Evolutionary conservation across 768 basidiomycete species (phyloP), one percentile per base, ranked within the genome.

Genomic region (Phaeotremella fagi): DNA sequence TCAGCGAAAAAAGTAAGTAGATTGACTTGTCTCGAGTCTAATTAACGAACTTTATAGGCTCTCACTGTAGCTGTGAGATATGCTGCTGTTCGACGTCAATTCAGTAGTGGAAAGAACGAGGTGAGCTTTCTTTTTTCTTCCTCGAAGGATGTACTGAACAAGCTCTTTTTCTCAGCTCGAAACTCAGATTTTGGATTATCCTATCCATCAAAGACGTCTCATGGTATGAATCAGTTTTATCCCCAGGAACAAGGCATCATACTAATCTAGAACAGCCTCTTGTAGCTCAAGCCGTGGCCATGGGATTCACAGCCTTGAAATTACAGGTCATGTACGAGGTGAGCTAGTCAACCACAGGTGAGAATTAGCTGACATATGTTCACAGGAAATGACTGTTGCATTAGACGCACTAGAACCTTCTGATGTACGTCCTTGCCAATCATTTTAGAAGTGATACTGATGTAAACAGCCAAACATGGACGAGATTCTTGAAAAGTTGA

Each of bases 31-130:
- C 15, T 22, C 25, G 26, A 12, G 3, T 16, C 23, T 4, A 33
- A 18, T 22, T 26, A 31, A 26, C 43, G 59, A 27, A 46, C 38
- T 36, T 50, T 22, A 9, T 33, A 72, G 68, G 72, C 77, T 4
- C 55, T 78, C n/a, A 77, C 76, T 2, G 73, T 78, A 44, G 77
- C 77, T 26, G 55, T 78, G 3, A 50, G 77, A n/a, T 78, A 78
- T 51, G 77, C 74, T 12, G 77, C 75, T 4, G 75, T 77, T 11
- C 57, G 77, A 31, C 45, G 77, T 20, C 77, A 77, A 50, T 78
- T 78, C 66, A 75, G 72, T 43, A 60, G 55, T 12, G 77, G 76
- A 1, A 68, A 75, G 49, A 74, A 74, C 60, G 55, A 71, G 54
- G 69, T 76, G n/a, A 50, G 61, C 45, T 33, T 2, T 20, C 1